Conservation (phyloP, 2,329 filamentous ascomycete species). For the Ophiosphaerella herpotricha region DNA sequence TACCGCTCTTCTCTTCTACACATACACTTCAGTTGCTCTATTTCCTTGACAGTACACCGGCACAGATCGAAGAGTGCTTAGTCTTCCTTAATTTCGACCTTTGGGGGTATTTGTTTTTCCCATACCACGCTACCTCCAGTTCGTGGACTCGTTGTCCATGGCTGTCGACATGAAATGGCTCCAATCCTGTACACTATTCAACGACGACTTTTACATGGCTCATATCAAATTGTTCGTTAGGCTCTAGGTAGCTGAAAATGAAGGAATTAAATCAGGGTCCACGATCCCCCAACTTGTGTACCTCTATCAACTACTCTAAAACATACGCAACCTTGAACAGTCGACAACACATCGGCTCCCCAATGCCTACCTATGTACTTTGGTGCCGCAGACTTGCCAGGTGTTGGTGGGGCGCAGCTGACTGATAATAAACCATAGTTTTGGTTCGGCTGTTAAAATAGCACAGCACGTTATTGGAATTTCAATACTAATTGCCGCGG, state of each 20-base stretch:
- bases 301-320: no score
- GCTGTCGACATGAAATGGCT: constrained; percentile 11
- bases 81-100: constrained; percentile 16
- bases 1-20: neutral
- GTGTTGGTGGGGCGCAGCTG: no score
- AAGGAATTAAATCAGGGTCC: neutral
- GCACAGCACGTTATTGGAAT: no score
- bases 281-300: no score
- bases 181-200: constrained; percentile 30
- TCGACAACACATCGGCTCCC: no score
- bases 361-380: no score
- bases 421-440: no score
- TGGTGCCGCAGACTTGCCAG: no score
- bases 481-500: no score
- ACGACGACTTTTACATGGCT: constrained; percentile 11
- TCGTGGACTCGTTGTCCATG: constrained; percentile 10
- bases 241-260: constrained; percentile 21
- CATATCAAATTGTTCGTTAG: constrained; percentile 17
- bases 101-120: constrained; percentile 19
- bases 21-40: constrained; percentile 1
- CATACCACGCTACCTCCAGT: constrained; percentile 10
- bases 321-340: no score
- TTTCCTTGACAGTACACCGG: constrained; percentile 9
- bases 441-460: no score
- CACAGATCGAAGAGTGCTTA: constrained; percentile 13